Percentiles rank a stretch among this genome's conserved stretches.
Evolutionary conservation across 108 stramenopile species (phyloP).

Genomic region (Cyclostephanos tholiformis): DNA sequence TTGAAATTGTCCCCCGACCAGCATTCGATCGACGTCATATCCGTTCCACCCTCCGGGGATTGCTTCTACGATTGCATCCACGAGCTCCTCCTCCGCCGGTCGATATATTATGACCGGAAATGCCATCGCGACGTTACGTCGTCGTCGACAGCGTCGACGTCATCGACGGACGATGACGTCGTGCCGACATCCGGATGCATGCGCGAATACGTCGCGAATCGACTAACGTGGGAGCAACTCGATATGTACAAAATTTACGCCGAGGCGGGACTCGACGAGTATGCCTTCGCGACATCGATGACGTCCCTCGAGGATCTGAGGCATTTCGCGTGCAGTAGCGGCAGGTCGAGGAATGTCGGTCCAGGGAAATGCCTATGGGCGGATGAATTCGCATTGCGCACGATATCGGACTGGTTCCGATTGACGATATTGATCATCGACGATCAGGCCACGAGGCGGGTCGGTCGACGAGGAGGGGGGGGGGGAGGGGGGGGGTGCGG

Average conservation of each 20-base stretch:
- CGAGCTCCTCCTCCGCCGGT: constrained; percentile 4
- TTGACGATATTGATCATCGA: constrained; percentile 47
- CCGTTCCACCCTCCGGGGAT: constrained; percentile 38
- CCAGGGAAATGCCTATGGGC: constrained; percentile 48
- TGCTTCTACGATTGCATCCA: constrained; percentile 50
- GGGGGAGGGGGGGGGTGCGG: constrained; percentile 16
- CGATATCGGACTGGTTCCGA: constrained; percentile 37
- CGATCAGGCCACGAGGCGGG: constrained; percentile 38
- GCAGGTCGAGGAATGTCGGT: constrained; percentile 18
- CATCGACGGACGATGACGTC: background rate
- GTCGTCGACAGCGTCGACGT: background rate
- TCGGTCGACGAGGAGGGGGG: no score
- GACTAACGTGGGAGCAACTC: constrained; percentile 29
- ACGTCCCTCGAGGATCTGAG: constrained; percentile 23
- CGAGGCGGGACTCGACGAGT: constrained; percentile 32
- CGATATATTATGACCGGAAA: background rate
- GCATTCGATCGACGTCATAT: constrained; percentile 31
- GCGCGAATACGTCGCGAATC: constrained; percentile 42
- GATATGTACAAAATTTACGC: constrained; percentile 42
- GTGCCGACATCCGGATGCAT: constrained; percentile 27
- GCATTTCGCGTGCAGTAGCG: constrained; percentile 30
- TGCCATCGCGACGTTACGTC: no score
- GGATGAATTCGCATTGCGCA: constrained; percentile 46
- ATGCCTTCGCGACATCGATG: background rate
- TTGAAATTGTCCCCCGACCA: constrained; percentile 23